These are phyloP conservation scores for Phytophthora ramorum DNA, from an alignment of 352 stramenopile genomes.

Conservation along the genomic window DNA sequence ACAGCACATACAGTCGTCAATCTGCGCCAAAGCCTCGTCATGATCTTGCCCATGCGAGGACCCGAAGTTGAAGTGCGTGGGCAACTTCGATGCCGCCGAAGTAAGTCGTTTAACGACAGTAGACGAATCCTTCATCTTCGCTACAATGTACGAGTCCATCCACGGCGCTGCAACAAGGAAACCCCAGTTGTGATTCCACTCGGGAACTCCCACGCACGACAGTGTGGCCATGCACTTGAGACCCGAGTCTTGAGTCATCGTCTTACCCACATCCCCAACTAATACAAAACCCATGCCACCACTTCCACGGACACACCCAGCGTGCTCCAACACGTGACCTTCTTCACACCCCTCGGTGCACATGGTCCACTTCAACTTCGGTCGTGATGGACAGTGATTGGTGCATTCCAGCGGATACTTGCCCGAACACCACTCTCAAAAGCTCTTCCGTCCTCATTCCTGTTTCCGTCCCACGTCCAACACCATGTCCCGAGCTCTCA, in stretches of 20 bases:
- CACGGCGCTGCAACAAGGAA: neutral
- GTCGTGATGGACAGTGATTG: neutral
- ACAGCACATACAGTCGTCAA: neutral
- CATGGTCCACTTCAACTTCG: slow-evolving; percentile 14
- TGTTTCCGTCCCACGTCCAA: neutral
- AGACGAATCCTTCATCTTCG: slow-evolving; percentile 5
- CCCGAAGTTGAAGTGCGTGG: neutral
- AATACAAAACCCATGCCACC: too few relatives aligned
- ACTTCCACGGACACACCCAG: neutral
- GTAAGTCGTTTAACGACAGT: neutral
- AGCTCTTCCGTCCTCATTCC: neutral
- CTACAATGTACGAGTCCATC: neutral
- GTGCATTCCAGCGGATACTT: slow-evolving; percentile 2
- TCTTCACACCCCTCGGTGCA: too few relatives aligned
- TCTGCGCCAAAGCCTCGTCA: neutral
- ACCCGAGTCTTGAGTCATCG: slow-evolving; percentile 11
- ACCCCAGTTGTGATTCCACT: slow-evolving; percentile 16
- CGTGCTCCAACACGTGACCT: neutral
- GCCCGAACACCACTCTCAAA: neutral
- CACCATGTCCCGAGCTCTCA: slow-evolving; percentile 33
- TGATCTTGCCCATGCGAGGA: too few relatives aligned
- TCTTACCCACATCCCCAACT: neutral
- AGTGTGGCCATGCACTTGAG: slow-evolving; percentile 2
- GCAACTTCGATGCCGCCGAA: slow-evolving; percentile 1
- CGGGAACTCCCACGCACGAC: slow-evolving; percentile 13